Base-by-base conservation (phyloP, 352 stramenopile genomes). In the Phytophthora boehmeriae region DNA sequence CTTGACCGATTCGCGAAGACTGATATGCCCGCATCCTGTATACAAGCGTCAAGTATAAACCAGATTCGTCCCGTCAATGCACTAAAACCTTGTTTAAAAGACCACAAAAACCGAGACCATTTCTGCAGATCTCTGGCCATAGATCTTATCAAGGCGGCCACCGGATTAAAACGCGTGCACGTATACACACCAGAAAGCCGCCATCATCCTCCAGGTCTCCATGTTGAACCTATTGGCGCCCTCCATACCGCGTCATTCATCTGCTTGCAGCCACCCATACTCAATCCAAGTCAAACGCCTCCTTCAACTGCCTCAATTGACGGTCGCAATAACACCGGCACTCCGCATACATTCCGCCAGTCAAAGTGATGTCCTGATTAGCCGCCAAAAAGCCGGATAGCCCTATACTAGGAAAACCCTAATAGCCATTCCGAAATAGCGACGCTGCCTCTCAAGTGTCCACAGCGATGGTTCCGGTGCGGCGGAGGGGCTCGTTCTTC, bases 401-500 rank as follows among this genome's bases (percentile, higher is more conserved):
- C 36, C 8, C 10, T 64, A 8, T 39, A 51, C 42, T 35, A 27
- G n/a, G n/a, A n/a, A n/a, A n/a, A n/a, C n/a, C n/a, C n/a, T n/a
- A n/a, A n/a, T n/a, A 10, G 30, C 42, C 62, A 65, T 60, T 66
- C 46, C 47, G 59, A 41, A 59, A 67, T 43, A 56, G 59, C 49
- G 49, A 55, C 63, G 54, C 57, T 71, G 57, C 57, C 62, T 66
- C 62, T 70, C 62, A 70, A 36, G 45, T 48, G 34, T 43, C 38
- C 13, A 27, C n/a, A n/a, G n/a, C n/a, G n/a, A 71, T 68, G 61
- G 41, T 75, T 63, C 62, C 66, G 51, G 61, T 71, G 62, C 61
- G 66, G 46, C 55, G 62, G 55, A 61, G 55, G 28, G 61, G 66
- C 39, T 49, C 55, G 45, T 74, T 70, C 54, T 74, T 67, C 66